Evolutionary conservation across 2,329 filamentous ascomycete genomes (phyloP), one percentile per base, ranked within the genome.

Genomic region (Neonectria coccinea): DNA sequence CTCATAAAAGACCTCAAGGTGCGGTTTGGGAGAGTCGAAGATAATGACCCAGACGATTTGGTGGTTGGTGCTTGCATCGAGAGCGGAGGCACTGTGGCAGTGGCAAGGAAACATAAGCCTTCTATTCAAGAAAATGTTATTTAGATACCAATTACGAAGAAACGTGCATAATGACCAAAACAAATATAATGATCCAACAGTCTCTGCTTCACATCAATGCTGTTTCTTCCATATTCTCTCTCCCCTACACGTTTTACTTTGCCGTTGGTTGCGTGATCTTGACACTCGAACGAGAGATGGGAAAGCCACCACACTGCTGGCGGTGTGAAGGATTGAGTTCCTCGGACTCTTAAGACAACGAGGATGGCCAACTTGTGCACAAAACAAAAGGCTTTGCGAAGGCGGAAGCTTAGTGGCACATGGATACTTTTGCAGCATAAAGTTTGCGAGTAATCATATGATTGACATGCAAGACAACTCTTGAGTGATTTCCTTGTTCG

Each of bases 21-120:
- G 7, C 33, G 55, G 14, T 63, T 55, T 5, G 50, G 55, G 3
- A 31, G 27, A 9, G 33, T 55, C 20, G 55, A 63, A 22, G 44
- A 36, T 4, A n/a, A 63, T n/a, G 55, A 63, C 0, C 31, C 4
- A 0, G 16, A 39, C 4, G 55, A 51, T 27, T 36, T 55, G 10
- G 20, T 33, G 5, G n/a, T 45, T 29, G 50, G 61, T 6, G n/a
- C 42, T 6, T 63, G 61, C 10, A 18, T 16, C 2, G 61, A 59
- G 18, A 33, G 25, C 3, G 51, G 50, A 55, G 55, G 61, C 27
- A 59, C 16, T 8, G 56, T 64, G 1, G 50, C 33, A 3, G 50
- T 41, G 27, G 20, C 29, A 8, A 42, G 20, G 4, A 57, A 48
- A 14, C 33, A 16, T 9, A 33, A 7, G 8, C 9, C n/a, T 18